phyloP scores from a whole-genome alignment of 306 rosid species.

The Dalbergia cultrata region DNA sequence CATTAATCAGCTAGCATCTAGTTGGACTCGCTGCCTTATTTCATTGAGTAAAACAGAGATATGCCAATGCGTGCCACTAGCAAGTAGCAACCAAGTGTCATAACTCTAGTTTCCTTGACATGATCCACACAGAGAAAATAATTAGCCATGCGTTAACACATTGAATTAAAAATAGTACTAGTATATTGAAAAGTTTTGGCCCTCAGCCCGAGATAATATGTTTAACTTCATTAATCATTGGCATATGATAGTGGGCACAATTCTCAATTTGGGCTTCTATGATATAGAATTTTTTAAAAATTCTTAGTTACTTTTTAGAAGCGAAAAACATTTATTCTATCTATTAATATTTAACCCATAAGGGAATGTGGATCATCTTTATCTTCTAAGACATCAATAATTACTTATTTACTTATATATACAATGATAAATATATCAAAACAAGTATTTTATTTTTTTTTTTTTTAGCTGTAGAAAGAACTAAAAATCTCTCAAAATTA shows the following conservation, averaged over 20 bases:
- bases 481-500: neutral
- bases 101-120: neutral
- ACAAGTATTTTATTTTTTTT: too few relatives aligned
- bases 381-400: too few relatives aligned
- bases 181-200: neutral
- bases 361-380: too few relatives aligned
- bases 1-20: conserved; percentile 35
- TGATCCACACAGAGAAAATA: neutral
- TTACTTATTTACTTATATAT: too few relatives aligned
- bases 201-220: neutral
- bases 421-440: too few relatives aligned
- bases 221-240: conserved; percentile 25
- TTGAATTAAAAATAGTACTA: neutral
- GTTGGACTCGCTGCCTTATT: conserved; percentile 37
- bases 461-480: too few relatives aligned
- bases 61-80: conserved; percentile 31
- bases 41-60: conserved; percentile 20
- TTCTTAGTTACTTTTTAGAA: too few relatives aligned
- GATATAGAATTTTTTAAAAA: neutral
- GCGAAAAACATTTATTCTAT: too few relatives aligned
- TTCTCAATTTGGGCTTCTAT: neutral
- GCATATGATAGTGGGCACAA: conserved; percentile 33
- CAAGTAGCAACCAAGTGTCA: conserved; percentile 1
- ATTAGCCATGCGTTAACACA: neutral
- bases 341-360: too few relatives aligned